Evolutionary conservation across 108 stramenopile genomes (phyloP), one percentile per base, ranked within the genome.

Genomic region (Conticribra guillardii): DNA sequence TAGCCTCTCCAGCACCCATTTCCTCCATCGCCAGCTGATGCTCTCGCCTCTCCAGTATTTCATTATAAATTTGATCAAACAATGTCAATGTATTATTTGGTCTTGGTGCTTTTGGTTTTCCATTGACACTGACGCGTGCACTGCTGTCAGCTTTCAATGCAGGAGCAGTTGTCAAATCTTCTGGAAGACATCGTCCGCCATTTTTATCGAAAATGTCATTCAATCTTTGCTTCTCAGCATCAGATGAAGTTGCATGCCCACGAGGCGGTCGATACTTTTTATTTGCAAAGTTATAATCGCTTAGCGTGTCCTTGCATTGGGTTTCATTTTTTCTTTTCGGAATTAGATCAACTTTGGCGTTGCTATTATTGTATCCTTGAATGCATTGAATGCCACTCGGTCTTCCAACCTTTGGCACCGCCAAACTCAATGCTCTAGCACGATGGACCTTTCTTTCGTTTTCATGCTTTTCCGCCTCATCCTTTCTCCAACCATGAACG

Each of bases 1-100:
- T 70, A 17, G 32, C 56, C 2, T 77, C 76, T 21, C 76, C 76
- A 44, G 68, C 68, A 34, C 76, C 68, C 3, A 77, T 18, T 58
- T 54, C 31, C 34, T 77, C 76, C 76, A 77, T 65, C 17, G 54
- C 69, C 49, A 69, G 21, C 47, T 77, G 76, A 77, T 77, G 49
- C 50, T 70, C 51, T 65, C 69, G 45, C 48, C 76, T 48, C 48
- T 77, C 76, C 16, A 26, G 19, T 1, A 77, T 77, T 27, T 77
- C 76, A 19, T 63, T 55, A 30, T 63, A 45, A n/a, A 77, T 67
- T 23, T 77, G 76, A 32, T 77, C 76, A 30, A 64, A 69, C 32
- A 77, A 45, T 22, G 34, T 76, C 16, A 45, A 53, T 33, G 67
- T 46, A 18, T 1, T 9, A 21, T 18, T 23, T 32, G 30, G 23